These are phyloP conservation scores for Penicillium bovifimosum DNA, from an alignment of 495 filamentous ascomycete genomes.

Conservation along the genomic window DNA sequence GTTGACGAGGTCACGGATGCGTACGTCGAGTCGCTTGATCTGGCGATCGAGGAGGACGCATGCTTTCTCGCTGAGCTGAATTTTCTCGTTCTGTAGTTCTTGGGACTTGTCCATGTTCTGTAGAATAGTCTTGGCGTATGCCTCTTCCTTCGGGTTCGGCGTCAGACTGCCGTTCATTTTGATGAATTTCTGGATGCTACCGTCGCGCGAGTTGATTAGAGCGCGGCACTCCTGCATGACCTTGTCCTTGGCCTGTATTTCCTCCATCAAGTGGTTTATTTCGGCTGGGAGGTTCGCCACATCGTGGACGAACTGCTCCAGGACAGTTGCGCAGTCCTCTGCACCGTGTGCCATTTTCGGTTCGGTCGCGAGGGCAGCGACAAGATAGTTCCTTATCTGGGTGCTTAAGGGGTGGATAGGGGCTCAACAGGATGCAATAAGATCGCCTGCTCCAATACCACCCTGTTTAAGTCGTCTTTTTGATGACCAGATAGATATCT, in stretches of 20 bases:
- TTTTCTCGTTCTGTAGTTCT: constrained; percentile 81
- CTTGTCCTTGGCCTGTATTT: constrained; percentile 86
- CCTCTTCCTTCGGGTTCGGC: constrained; percentile 81
- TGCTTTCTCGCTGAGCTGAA: constrained; percentile 71
- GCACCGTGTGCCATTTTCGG: constrained; percentile 34
- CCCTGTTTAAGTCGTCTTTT: background rate
- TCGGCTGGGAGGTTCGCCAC: constrained; percentile 87
- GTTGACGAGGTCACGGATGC: constrained; percentile 77
- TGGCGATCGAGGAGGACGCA: constrained; percentile 79
- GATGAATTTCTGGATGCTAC: constrained; percentile 83
- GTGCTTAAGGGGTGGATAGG: background rate
- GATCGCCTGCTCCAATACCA: background rate
- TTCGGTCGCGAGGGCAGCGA: background rate
- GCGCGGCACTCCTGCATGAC: constrained; percentile 66
- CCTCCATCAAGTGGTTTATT: constrained; percentile 87
- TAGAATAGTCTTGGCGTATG: constrained; percentile 61
- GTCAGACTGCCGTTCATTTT: constrained; percentile 74
- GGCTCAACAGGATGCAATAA: background rate
- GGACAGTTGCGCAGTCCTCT: constrained; percentile 80
- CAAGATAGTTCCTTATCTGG: background rate
- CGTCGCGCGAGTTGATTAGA: constrained; percentile 71
- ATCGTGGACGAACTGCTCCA: constrained; percentile 90
- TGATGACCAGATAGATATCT: background rate
- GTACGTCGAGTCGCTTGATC: constrained; percentile 76
- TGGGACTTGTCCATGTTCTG: constrained; percentile 67